Conservation (phyloP, 352 stramenopile genomes). For the Phytophthora melonis region DNA sequence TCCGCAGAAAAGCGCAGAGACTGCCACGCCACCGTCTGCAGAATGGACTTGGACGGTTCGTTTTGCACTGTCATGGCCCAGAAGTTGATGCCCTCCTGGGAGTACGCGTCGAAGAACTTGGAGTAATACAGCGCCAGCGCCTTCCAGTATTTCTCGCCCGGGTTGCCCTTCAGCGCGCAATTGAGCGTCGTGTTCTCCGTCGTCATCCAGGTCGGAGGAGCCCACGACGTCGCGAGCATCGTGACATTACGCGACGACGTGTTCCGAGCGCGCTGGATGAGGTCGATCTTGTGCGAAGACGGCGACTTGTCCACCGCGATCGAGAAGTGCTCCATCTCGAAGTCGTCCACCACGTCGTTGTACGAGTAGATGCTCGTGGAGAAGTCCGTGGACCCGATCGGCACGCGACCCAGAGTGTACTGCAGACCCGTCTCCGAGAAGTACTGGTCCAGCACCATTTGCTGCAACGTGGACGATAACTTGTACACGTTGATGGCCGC, state of each 20-base stretch:
- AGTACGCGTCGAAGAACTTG: constrained; percentile 89
- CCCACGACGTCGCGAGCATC: constrained; percentile 88
- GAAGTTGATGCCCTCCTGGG: constrained; percentile 71
- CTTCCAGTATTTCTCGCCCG: constrained; percentile 70
- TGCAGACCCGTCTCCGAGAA: constrained; percentile 75
- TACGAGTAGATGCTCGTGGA: constrained; percentile 88
- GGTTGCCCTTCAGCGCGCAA: constrained; percentile 60
- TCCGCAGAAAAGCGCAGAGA: constrained; percentile 51
- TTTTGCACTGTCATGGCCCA: constrained; percentile 90
- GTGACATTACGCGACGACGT: constrained; percentile 51
- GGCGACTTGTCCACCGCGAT: constrained; percentile 81
- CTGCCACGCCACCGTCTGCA: constrained; percentile 64
- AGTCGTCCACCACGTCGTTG: constrained; percentile 76
- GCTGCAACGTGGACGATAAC: constrained; percentile 61
- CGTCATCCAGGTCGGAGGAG: constrained; percentile 90
- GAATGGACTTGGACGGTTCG: constrained; percentile 56
- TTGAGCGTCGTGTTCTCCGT: constrained; percentile 68
- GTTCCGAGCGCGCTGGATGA: constrained; percentile 69
- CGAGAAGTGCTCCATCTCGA: constrained; percentile 84
- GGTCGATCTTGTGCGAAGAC: constrained; percentile 70
- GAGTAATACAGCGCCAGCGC: constrained; percentile 89
- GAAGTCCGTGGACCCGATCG: constrained; percentile 90
- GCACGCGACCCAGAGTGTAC: constrained; percentile 87
- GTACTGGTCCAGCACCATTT: constrained; percentile 82
- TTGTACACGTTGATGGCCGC: constrained; percentile 85